Percentiles rank a stretch among this genome's conserved stretches.
Conservation (phyloP, 108 stramenopile genomes). For the Discostella pseudostelligera region DNA sequence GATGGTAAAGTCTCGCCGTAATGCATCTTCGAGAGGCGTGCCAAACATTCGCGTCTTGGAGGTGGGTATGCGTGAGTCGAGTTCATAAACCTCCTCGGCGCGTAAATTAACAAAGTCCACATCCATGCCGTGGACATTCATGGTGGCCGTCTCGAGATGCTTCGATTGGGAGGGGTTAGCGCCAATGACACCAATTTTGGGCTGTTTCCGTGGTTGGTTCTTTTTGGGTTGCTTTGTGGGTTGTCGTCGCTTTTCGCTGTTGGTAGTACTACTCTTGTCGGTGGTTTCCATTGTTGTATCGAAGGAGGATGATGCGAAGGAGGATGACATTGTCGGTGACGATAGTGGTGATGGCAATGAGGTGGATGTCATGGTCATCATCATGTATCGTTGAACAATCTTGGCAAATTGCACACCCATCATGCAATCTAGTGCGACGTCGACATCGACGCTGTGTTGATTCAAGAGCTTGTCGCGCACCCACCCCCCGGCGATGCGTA, state of each 20-base stretch:
- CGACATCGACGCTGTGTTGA: slow-evolving; percentile 87
- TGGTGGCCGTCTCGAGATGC: slow-evolving; percentile 97
- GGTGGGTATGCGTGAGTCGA: slow-evolving; percentile 86
- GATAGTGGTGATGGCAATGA: neutral
- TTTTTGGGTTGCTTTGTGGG: slow-evolving; percentile 7
- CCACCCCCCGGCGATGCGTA: slow-evolving; percentile 87
- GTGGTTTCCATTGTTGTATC: slow-evolving; percentile 12
- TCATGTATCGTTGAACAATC: slow-evolving; percentile 74
- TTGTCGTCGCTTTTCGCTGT: slow-evolving; percentile 15
- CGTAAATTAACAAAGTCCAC: slow-evolving; percentile 95
- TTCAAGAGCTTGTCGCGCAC: slow-evolving; percentile 90
- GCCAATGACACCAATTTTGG: slow-evolving; percentile 82
- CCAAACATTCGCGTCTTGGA: slow-evolving; percentile 64
- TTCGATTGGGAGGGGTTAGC: slow-evolving; percentile 98
- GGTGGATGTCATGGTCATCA: neutral
- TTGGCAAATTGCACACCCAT: slow-evolving; percentile 93
- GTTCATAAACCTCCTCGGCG: slow-evolving; percentile 77
- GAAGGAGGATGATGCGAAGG: no score
- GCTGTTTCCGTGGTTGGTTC: slow-evolving; percentile 29
- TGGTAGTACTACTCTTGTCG: neutral
- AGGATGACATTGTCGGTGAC: neutral
- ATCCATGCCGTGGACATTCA: slow-evolving; percentile 81
- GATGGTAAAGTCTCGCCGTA: slow-evolving; percentile 93
- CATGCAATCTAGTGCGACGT: slow-evolving; percentile 90
- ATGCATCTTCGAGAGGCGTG: slow-evolving; percentile 89